These are phyloP conservation scores for Pseudogymnoascus sp. DNA, from an alignment of 2,329 filamentous ascomycete genomes.

Conservation along the genomic window DNA sequence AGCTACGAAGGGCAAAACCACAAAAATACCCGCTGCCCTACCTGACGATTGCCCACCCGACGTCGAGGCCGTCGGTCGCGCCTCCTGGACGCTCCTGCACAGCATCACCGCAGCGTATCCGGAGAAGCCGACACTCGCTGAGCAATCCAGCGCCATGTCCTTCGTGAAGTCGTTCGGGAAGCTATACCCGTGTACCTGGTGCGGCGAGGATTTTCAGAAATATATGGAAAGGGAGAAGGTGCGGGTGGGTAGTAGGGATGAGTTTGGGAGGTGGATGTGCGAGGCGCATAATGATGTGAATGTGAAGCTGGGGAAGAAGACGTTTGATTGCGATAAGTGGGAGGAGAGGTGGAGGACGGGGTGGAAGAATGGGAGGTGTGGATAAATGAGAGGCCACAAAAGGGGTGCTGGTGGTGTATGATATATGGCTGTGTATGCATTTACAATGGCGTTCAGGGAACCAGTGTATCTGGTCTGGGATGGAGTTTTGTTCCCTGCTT, in stretches of 20 bases:
- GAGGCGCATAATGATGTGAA: constrained; percentile 85
- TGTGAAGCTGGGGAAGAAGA: constrained; percentile 79
- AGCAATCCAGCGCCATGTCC: constrained; percentile 69
- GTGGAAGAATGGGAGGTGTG: constrained; percentile 57
- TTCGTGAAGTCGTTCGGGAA: constrained; percentile 79
- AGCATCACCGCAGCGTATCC: constrained; percentile 87
- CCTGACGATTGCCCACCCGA: constrained; percentile 78
- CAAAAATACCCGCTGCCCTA: constrained; percentile 33
- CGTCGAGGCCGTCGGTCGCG: constrained; percentile 77
- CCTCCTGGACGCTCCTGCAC: constrained; percentile 90
- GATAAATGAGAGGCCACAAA: not conserved
- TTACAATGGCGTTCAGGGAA: not conserved
- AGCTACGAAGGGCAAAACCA: constrained; percentile 27
- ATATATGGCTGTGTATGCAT: not conserved
- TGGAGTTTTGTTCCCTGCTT: not conserved
- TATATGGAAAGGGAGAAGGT: constrained; percentile 68
- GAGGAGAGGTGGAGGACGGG: constrained; percentile 92
- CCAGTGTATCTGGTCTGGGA: not conserved
- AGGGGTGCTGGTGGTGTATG: not conserved
- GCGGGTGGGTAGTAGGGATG: constrained; percentile 49
- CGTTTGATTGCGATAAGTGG: constrained; percentile 87
- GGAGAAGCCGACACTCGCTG: constrained; percentile 52
- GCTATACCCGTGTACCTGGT: constrained; percentile 92
- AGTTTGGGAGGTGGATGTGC: constrained; percentile 78
- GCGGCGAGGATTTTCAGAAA: constrained; percentile 80